A percentile compares a stretch with the other conserved stretches of the same genome.
These are phyloP conservation scores for Phaeosphaeria sp. DNA, from an alignment of 2,329 filamentous ascomycete species.

Conservation along the genomic window DNA sequence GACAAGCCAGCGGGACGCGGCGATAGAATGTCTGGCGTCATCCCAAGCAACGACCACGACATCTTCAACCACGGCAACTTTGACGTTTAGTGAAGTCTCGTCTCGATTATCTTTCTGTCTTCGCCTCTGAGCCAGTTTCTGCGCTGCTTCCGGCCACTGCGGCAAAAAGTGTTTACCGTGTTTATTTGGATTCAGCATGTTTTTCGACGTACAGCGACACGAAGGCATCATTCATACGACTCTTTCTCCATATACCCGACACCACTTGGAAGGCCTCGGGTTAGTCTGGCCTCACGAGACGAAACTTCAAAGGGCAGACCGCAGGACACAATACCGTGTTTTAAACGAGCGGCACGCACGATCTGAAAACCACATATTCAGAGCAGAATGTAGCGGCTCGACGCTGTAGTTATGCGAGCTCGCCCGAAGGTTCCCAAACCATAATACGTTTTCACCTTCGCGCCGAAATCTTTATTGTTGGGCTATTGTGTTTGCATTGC, in stretches of 20 bases:
- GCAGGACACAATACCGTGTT: not conserved
- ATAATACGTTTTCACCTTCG: slow-evolving; percentile 4
- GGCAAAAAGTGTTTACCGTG: slow-evolving; percentile 40
- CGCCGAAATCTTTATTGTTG: slow-evolving; percentile 10
- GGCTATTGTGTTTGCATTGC: slow-evolving; percentile 41
- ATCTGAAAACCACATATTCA: slow-evolving; percentile 18
- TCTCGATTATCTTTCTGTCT: slow-evolving; percentile 8
- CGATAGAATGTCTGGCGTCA: slow-evolving; percentile 61
- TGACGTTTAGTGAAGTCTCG: slow-evolving; percentile 39
- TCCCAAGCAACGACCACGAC: slow-evolving; percentile 53
- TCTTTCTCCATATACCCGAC: slow-evolving; percentile 39
- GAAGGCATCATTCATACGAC: slow-evolving; percentile 27
- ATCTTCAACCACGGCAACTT: slow-evolving; percentile 56
- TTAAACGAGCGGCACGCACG: slow-evolving; percentile 1
- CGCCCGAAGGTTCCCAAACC: not conserved
- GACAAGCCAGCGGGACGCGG: slow-evolving; percentile 49
- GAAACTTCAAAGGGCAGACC: not conserved
- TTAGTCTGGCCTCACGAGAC: slow-evolving; percentile 17
- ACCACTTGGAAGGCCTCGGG: slow-evolving; percentile 29
- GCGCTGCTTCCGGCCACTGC: slow-evolving; percentile 19
- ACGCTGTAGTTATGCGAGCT: not conserved
- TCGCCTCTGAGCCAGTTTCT: slow-evolving; percentile 4
- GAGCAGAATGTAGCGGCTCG: slow-evolving; percentile 3
- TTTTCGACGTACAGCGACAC: slow-evolving; percentile 24
- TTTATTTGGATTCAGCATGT: slow-evolving; percentile 22